Evolutionary conservation across 2,329 filamentous ascomycete genomes (phyloP).

Genomic region (Purpureocillium takamizusanense): DNA sequence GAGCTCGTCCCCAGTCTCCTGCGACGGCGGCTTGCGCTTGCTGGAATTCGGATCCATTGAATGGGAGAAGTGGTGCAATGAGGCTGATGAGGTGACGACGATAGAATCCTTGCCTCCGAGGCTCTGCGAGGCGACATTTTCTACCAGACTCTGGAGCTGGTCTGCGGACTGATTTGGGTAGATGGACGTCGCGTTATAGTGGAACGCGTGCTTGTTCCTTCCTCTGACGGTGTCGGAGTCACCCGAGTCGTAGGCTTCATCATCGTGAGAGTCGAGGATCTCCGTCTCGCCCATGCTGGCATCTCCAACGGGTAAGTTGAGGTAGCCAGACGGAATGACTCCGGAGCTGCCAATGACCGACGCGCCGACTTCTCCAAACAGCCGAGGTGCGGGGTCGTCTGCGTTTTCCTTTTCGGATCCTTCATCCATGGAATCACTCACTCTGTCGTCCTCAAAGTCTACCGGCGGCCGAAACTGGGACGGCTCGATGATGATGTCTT

Average conservation of each 20-base stretch:
- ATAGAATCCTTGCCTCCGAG: conserved; percentile 36
- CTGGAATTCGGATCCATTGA: conserved; percentile 36
- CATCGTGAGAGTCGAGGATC: conserved; percentile 34
- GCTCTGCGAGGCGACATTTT: conserved; percentile 46
- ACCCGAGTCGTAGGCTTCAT: conserved; percentile 34
- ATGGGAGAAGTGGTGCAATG: conserved; percentile 16
- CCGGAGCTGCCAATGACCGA: conserved; percentile 47
- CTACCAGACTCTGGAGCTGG: conserved; percentile 41
- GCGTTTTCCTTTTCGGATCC: conserved; percentile 76
- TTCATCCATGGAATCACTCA: conserved; percentile 41
- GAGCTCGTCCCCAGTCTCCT: conserved; percentile 43
- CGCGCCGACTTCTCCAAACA: conserved; percentile 47
- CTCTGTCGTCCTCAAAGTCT: conserved; percentile 24
- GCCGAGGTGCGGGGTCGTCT: conserved; percentile 50
- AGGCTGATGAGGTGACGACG: conserved; percentile 7
- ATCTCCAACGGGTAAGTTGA: conserved; percentile 37
- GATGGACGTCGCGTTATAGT: conserved; percentile 23
- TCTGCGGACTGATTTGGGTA: conserved; percentile 35
- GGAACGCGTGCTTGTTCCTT: conserved; percentile 12
- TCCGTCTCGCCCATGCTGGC: conserved; percentile 30
- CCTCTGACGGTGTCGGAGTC: conserved; percentile 21
- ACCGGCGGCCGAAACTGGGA: conserved; percentile 41
- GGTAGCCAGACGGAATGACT: conserved; percentile 34
- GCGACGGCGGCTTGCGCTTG: conserved; percentile 43
- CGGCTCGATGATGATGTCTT: conserved; percentile 45